A percentile compares a stretch with the other conserved stretches of the same genome.
Conservation (phyloP, 345 rosid species). For the Eucalyptus globulus region DNA sequence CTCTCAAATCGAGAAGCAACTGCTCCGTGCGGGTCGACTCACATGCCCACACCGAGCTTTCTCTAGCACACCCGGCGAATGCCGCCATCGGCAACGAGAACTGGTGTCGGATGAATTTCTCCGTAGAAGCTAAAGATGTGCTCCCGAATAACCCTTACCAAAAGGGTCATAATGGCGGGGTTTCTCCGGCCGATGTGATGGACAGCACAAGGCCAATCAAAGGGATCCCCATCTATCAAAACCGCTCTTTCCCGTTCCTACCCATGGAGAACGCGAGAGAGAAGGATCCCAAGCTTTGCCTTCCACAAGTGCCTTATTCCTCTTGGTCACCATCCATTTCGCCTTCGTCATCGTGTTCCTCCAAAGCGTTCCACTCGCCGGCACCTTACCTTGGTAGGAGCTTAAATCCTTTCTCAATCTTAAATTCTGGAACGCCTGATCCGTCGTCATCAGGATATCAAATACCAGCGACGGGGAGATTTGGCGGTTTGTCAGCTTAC, state of each 20-base stretch:
- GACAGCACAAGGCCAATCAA: conserved; percentile 54
- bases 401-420: conserved; percentile 42
- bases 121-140: background rate
- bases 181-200: background rate
- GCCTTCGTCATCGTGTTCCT: background rate
- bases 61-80: conserved; percentile 17
- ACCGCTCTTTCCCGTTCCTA: conserved; percentile 47
- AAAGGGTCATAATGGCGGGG: background rate
- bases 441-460: background rate
- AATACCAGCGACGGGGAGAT: background rate
- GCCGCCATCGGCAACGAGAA: background rate
- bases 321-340: conserved; percentile 18
- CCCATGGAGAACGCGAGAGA: conserved; percentile 4
- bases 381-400: conserved; percentile 27
- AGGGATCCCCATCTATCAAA: conserved; percentile 79
- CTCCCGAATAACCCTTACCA: background rate
- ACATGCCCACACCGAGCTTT: conserved; percentile 23
- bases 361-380: background rate
- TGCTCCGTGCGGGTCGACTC: background rate
- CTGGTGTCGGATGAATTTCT: background rate
- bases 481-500: background rate
- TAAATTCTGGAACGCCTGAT: background rate
- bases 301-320: conserved; percentile 24
- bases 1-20: conserved; percentile 1
- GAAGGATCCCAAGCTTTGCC: conserved; percentile 27